Base-by-base conservation (phyloP, 495 filamentous ascomycete genomes). In the Penicillium ochrochloron region DNA sequence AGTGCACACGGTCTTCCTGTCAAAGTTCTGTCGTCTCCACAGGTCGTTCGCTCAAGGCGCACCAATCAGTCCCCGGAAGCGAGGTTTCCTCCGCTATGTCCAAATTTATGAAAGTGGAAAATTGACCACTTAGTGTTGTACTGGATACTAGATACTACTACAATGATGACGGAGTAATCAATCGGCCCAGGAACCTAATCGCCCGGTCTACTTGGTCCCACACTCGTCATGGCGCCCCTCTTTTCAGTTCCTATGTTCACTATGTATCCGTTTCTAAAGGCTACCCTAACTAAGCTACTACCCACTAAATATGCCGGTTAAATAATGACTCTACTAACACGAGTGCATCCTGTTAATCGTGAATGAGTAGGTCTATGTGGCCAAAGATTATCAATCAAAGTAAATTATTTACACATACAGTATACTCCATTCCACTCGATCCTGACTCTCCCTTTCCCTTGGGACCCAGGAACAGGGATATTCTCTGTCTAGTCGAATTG, bases 111-210 rank as follows among this genome's bases (percentile, higher is more conserved):
- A 44, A 23, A 48, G 25, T 48, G 44, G 5, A 10, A 48, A 23
- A 25, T 48, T 10, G 12, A 23, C 9, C 25, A 27, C 25, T 27
- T 27, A 27, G 25, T 27, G 25, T 27, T 48, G 8, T 48, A 12
- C 21, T 23, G 44, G 44, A 41, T 41, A 41, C 37, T 41, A 41
- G 15, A 41, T 23, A 10, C 19, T 23, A 27, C 25, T 27, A 27
- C 19, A 48, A 59, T 48, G 57, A 55, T 11, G 53, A 35, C 55
- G 50, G 46, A 65, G 66, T 73, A 65, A 68, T 73, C 52, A 60
- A 37, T 62, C 68, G 19, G 50, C 31, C 53, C 62, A 65, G 63
- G 57, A 73, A 73, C 70, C 35, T 69, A 73, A 73, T 73, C 70
- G 68, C 66, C 14, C 25, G 41, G 25, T 7, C 15, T n/a, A 35